Percentiles rank a stretch among this genome's conserved stretches.
Conservation (phyloP, 768 basidiomycete genomes). For the Exidia glandulosa region DNA sequence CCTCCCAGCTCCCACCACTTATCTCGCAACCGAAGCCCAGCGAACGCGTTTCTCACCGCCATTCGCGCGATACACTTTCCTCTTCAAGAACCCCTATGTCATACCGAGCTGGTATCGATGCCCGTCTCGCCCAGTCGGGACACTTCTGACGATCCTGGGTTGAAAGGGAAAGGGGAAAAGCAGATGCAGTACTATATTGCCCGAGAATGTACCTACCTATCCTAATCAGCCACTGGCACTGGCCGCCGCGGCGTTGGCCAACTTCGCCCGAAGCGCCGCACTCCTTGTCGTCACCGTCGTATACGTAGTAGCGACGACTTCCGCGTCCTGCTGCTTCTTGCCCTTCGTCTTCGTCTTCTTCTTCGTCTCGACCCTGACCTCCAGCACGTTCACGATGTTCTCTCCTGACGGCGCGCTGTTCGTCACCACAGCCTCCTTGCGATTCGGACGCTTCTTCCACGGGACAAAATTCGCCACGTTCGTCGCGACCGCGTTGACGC, state of each 20-base stretch:
- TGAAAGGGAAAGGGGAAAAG: background rate
- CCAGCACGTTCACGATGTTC: too few relatives aligned
- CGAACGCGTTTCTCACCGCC: background rate
- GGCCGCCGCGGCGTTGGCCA: background rate
- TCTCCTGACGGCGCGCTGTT: background rate
- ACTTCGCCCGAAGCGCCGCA: too few relatives aligned
- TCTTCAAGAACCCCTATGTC: background rate
- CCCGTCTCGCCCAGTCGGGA: too few relatives aligned
- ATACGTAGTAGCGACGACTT: too few relatives aligned
- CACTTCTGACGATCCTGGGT: too few relatives aligned
- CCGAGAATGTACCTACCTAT: background rate
- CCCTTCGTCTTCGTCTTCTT: background rate
- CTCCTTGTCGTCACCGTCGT: too few relatives aligned
- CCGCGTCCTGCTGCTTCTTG: too few relatives aligned
- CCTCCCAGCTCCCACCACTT: too few relatives aligned
- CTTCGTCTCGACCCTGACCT: background rate
- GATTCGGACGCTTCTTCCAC: background rate
- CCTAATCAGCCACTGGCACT: background rate
- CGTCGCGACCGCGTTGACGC: constrained; percentile 26
- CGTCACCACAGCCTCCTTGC: background rate
- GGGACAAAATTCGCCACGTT: constrained; percentile 16
- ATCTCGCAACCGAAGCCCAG: too few relatives aligned
- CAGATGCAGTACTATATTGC: background rate
- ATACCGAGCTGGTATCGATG: background rate
- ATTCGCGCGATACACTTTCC: too few relatives aligned